Conservation (phyloP, 352 stramenopile genomes). For the Globisporangium rhizosaccharum region DNA sequence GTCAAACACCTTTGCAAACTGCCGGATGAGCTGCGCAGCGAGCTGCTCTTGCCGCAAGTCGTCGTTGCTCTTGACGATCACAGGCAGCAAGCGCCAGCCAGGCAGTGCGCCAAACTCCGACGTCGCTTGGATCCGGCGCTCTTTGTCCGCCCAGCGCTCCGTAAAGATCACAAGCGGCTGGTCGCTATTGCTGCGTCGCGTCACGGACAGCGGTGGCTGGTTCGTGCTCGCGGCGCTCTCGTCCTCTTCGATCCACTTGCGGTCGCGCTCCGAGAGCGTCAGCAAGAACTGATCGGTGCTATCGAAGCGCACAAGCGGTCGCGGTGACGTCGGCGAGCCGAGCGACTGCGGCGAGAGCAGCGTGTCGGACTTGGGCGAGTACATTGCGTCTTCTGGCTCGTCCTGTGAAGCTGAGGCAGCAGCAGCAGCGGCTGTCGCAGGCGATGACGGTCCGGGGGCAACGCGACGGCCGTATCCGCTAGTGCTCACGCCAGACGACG, state of each 20-base stretch:
- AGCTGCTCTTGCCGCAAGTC: conserved; percentile 97
- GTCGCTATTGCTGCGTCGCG: conserved; percentile 19
- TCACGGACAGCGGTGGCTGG: conserved; percentile 11
- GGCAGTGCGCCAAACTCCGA: conserved; percentile 82
- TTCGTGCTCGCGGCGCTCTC: conserved; percentile 27
- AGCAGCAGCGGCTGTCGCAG: neutral
- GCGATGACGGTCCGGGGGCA: conserved; percentile 1
- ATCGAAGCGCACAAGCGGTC: conserved; percentile 55
- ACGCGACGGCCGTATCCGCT: conserved; percentile 9
- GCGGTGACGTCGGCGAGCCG: conserved; percentile 50
- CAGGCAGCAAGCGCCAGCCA: conserved; percentile 88
- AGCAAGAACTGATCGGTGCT: conserved; percentile 73
- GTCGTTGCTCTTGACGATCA: conserved; percentile 99
- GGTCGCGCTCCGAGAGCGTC: conserved; percentile 66
- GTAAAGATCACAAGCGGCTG: conserved; percentile 87
- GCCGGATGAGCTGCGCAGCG: conserved; percentile 94
- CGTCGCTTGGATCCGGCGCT: conserved; percentile 82
- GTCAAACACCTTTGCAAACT: conserved; percentile 93
- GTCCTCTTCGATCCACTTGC: conserved; percentile 52
- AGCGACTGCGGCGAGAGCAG: conserved; percentile 49
- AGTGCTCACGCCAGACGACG: conserved; percentile 11
- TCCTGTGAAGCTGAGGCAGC: neutral
- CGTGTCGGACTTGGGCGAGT: conserved; percentile 60
- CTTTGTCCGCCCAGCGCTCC: conserved; percentile 94
- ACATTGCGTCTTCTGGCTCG: conserved; percentile 22